Conservation (phyloP, 2,329 filamentous ascomycete genomes). For the Drechslerella dactyloides region DNA sequence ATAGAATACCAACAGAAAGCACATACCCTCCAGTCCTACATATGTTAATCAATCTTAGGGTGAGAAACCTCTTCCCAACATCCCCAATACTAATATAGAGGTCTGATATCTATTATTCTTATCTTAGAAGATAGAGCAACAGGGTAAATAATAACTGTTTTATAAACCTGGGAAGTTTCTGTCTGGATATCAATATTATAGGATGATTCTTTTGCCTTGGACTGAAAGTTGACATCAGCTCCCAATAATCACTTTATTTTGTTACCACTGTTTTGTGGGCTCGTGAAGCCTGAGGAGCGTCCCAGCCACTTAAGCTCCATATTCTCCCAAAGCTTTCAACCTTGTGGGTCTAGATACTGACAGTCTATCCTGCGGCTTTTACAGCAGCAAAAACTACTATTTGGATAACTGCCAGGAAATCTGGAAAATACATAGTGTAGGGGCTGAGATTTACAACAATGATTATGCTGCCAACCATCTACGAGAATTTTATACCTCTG, state of each 20-base stretch:
- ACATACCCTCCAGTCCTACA: not conserved
- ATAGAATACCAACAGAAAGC: conserved; percentile 8
- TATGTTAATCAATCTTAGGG: too few species aligned
- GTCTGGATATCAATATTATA: not conserved
- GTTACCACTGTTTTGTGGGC: not conserved
- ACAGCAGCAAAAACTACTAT: conserved; percentile 1
- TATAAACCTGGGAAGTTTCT: not conserved
- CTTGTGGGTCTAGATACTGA: conserved; percentile 1
- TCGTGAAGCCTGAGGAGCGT: not conserved
- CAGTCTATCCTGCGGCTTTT: conserved; percentile 7
- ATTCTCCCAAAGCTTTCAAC: not conserved
- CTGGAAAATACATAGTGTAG: not conserved
- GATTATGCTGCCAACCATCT: not conserved
- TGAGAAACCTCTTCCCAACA: not conserved
- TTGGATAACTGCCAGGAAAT: conserved; percentile 4
- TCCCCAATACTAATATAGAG: not conserved
- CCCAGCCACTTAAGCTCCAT: conserved; percentile 8
- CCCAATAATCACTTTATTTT: conserved; percentile 2
- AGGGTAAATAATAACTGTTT: not conserved
- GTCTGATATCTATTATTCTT: conserved; percentile 2
- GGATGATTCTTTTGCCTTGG: not conserved
- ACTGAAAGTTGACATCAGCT: not conserved
- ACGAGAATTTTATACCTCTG: not conserved
- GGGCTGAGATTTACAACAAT: not conserved
- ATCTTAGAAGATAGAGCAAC: not conserved